Conservation (phyloP, 192 early-diverging fungal genomes). For the Geranomyces michiganensis region DNA sequence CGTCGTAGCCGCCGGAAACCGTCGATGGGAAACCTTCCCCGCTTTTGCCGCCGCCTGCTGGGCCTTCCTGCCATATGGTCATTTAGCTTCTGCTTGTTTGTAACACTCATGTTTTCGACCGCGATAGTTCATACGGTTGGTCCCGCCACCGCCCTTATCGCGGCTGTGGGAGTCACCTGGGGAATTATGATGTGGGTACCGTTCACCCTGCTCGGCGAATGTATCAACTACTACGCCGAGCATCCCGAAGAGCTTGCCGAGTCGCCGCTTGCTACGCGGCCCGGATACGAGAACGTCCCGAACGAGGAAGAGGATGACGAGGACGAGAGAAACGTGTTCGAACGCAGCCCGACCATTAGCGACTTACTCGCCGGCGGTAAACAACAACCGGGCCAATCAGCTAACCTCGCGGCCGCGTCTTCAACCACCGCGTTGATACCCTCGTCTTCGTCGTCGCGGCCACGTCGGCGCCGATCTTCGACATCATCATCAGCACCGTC, state of each 20-base stretch:
- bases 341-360: not conserved
- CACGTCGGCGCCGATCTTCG: not conserved
- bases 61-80: constrained; percentile 68
- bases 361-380: not conserved
- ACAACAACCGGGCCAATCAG: not conserved
- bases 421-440: not conserved
- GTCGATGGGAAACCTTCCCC: not conserved
- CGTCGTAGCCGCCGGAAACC: not conserved
- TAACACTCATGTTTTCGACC: constrained; percentile 68
- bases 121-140: constrained; percentile 57
- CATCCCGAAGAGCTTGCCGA: constrained; percentile 1
- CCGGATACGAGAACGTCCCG: constrained; percentile 31
- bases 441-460: not conserved
- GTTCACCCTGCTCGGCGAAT: constrained; percentile 86
- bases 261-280: not conserved
- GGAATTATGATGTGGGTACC: constrained; percentile 92
- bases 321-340: not conserved
- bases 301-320: constrained; percentile 22
- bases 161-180: constrained; percentile 81
- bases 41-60: not conserved
- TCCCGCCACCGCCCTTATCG: constrained; percentile 71
- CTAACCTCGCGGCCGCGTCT: not conserved
- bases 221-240: constrained; percentile 21
- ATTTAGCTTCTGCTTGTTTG: constrained; percentile 68
- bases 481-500: not conserved